phyloP scores from a whole-genome alignment of 2,329 filamentous ascomycete genomes.

The Aspergillus tanneri region DNA sequence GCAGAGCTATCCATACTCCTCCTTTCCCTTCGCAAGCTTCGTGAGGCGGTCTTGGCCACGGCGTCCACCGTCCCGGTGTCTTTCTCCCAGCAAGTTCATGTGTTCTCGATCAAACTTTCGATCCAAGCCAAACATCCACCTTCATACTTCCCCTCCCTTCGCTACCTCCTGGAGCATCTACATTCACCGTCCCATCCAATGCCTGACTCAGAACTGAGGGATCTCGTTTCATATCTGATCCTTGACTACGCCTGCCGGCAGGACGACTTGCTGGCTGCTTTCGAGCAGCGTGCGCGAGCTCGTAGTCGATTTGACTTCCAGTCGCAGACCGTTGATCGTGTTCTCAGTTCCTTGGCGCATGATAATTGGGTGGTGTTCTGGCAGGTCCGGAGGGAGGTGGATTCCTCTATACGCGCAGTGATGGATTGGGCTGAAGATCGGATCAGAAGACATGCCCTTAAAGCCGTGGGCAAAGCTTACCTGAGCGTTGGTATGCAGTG shows the following conservation, averaged over 20 bases:
- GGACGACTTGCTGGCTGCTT: conserved; percentile 70
- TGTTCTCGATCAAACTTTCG: conserved; percentile 83
- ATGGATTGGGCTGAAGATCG: conserved; percentile 77
- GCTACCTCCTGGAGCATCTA: conserved; percentile 71
- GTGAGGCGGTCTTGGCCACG: conserved; percentile 78
- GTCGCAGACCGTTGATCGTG: conserved; percentile 67
- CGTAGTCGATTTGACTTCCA: conserved; percentile 56
- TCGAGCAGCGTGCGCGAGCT: conserved; percentile 57
- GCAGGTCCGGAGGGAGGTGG: conserved; percentile 67
- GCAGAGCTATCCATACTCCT: conserved; percentile 72
- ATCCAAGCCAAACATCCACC: conserved; percentile 80
- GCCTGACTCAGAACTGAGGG: conserved; percentile 68
- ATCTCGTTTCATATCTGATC: conserved; percentile 77
- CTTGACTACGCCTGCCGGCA: conserved; percentile 87
- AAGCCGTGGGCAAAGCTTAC: conserved; percentile 83
- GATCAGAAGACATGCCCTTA: conserved; percentile 74
- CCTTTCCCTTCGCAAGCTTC: conserved; percentile 82
- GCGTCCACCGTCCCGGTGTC: conserved; percentile 69
- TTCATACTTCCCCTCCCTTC: conserved; percentile 84
- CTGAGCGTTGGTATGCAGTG: conserved; percentile 72
- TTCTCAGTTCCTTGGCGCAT: conserved; percentile 69
- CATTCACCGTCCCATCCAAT: conserved; percentile 65
- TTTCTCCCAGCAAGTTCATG: conserved; percentile 85
- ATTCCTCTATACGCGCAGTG: conserved; percentile 75
- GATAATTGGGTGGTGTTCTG: conserved; percentile 84